Evolutionary conservation across 2,329 filamentous ascomycete species (phyloP).

Genomic region (Xylaria sp.): DNA sequence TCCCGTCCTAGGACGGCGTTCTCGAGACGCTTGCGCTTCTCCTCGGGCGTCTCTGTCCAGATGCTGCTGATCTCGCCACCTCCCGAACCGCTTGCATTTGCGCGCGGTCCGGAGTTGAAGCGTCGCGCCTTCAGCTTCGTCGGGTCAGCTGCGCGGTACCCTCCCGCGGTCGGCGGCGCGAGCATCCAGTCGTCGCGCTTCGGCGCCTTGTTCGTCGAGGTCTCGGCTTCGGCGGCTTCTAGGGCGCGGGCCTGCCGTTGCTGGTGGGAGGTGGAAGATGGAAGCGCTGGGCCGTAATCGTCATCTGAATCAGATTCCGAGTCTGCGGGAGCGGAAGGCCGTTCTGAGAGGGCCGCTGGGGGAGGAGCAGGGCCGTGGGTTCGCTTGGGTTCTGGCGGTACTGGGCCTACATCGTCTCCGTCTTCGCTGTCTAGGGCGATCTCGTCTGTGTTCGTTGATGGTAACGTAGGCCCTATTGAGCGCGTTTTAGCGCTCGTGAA

Average conservation of each 20-base stretch:
- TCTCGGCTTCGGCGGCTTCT: slow-evolving; percentile 44
- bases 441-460: slow-evolving; percentile 41
- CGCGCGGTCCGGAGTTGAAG: slow-evolving; percentile 75
- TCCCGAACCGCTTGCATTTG: slow-evolving; percentile 46
- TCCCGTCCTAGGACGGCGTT: slow-evolving; percentile 83
- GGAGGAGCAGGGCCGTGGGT: slow-evolving; percentile 57
- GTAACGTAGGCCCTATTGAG: slow-evolving; percentile 41
- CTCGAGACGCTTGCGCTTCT: slow-evolving; percentile 82
- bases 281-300: slow-evolving; percentile 70
- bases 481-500: slow-evolving; percentile 30
- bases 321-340: slow-evolving; percentile 48
- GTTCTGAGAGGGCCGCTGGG: slow-evolving; percentile 54
- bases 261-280: slow-evolving; percentile 54
- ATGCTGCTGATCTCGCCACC: slow-evolving; percentile 70
- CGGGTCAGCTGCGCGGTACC: slow-evolving; percentile 75
- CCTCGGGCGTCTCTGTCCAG: slow-evolving; percentile 92
- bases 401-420: slow-evolving; percentile 41
- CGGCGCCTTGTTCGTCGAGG: slow-evolving; percentile 56
- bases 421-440: slow-evolving; percentile 40
- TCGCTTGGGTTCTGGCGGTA: slow-evolving; percentile 44
- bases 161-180: slow-evolving; percentile 68
- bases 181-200: slow-evolving; percentile 90
- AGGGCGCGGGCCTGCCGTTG: slow-evolving; percentile 46
- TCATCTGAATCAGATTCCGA: slow-evolving; percentile 57
- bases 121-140: slow-evolving; percentile 84